Evolutionary conservation across 805 yeast species (phyloP).

Genomic region (Wickerhamiella musiphila): DNA sequence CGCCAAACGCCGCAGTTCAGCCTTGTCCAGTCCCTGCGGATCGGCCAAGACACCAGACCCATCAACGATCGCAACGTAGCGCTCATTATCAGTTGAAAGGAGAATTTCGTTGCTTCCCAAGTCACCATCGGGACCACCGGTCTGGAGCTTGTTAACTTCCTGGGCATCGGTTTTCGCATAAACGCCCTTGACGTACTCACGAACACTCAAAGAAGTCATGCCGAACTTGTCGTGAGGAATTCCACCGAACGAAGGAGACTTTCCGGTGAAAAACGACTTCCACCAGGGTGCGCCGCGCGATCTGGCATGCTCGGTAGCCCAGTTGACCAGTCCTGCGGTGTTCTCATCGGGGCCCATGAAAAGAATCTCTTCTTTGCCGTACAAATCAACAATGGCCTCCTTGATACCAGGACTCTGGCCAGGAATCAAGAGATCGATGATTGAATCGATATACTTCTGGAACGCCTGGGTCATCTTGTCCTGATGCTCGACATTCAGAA

Average conservation of each 20-base stretch:
- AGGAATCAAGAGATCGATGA: slow-evolving; percentile 67
- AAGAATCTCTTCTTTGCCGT: slow-evolving; percentile 71
- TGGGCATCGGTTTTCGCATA: slow-evolving; percentile 57
- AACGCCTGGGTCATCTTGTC: slow-evolving; percentile 70
- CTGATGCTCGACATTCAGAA: slow-evolving; percentile 54
- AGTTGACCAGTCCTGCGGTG: slow-evolving; percentile 85
- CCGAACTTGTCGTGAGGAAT: slow-evolving; percentile 97
- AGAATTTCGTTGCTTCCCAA: slow-evolving; percentile 89
- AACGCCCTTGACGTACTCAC: slow-evolving; percentile 77
- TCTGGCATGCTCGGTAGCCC: slow-evolving; percentile 94
- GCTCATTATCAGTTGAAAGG: slow-evolving; percentile 51
- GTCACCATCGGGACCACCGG: slow-evolving; percentile 99
- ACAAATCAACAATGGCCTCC: slow-evolving; percentile 70
- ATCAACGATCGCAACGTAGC: slow-evolving; percentile 76
- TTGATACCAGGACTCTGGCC: slow-evolving; percentile 57
- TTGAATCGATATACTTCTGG: slow-evolving; percentile 80
- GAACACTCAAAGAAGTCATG: slow-evolving; percentile 89
- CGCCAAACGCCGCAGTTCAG: slow-evolving; percentile 67
- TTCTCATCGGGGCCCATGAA: slow-evolving; percentile 99
- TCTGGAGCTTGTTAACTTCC: slow-evolving; percentile 69
- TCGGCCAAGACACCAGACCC: slow-evolving; percentile 93
- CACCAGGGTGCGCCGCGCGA: slow-evolving; percentile 91
- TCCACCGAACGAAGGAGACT: slow-evolving; percentile 82
- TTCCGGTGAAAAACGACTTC: slow-evolving; percentile 97
- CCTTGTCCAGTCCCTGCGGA: slow-evolving; percentile 72